A percentile compares a stretch with the other conserved stretches of the same genome.
These are phyloP conservation scores for Yamadazyma insecticola DNA, from an alignment of 805 yeast genomes.

Conservation along the genomic window DNA sequence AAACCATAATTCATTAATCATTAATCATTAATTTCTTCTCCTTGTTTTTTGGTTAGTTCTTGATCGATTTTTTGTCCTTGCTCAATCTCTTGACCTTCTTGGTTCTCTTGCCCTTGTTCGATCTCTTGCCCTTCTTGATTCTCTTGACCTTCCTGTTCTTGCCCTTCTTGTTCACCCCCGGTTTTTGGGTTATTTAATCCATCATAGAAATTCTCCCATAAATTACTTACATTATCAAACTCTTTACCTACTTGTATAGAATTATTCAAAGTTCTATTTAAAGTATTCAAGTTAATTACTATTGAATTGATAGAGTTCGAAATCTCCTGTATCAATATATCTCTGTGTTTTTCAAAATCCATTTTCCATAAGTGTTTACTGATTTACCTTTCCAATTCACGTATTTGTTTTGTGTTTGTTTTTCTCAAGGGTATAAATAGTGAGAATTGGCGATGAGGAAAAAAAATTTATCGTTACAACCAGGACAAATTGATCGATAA, in stretches of 20 bases:
- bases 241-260: constrained; percentile 72
- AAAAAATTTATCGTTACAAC: constrained; percentile 1
- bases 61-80: background rate
- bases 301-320: constrained; percentile 59
- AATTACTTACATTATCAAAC: constrained; percentile 63
- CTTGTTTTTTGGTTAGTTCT: background rate
- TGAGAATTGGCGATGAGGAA: too few relatives aligned
- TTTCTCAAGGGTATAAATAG: too few relatives aligned
- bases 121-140: constrained; percentile 1
- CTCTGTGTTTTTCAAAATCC: constrained; percentile 59
- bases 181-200: constrained; percentile 31
- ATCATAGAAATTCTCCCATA: constrained; percentile 68
- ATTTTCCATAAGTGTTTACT: constrained; percentile 3
- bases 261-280: constrained; percentile 64
- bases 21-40: background rate
- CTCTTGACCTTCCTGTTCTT: constrained; percentile 1
- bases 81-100: constrained; percentile 1
- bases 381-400: too few relatives aligned
- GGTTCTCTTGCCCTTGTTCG: constrained; percentile 1
- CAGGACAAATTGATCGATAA: constrained; percentile 10
- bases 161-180: background rate
- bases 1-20: constrained; percentile 5
- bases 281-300: constrained; percentile 55
- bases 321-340: constrained; percentile 53
- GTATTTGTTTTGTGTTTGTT: too few relatives aligned